Percentiles rank a stretch among this genome's conserved stretches.
Evolutionary conservation across 1,284 basidiomycete genomes (phyloP).

Genomic region (Amylostereum areolatum): DNA sequence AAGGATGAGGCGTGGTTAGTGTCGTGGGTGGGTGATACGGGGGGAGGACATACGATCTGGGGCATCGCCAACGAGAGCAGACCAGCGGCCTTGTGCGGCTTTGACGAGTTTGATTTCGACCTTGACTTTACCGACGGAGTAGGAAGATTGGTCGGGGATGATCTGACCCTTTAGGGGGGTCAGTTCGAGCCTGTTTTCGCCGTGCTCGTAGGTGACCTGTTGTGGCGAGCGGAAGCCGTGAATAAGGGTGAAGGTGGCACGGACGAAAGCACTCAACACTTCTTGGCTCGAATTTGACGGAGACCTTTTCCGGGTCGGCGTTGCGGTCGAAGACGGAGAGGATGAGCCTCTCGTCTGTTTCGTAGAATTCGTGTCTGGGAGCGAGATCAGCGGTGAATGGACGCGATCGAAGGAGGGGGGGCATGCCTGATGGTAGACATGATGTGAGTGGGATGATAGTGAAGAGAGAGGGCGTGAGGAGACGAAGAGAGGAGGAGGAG

Average conservation of each 20-base stretch:
- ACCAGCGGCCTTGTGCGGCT: slow-evolving; percentile 65
- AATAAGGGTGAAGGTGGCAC: neutral
- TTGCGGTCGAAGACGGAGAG: slow-evolving; percentile 78
- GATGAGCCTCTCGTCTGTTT: slow-evolving; percentile 70
- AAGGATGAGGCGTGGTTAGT: slow-evolving; percentile 25
- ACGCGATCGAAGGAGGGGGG: neutral
- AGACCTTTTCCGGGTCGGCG: slow-evolving; percentile 59
- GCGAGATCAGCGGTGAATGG: neutral
- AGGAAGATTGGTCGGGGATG: slow-evolving; percentile 54
- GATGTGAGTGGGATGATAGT: neutral
- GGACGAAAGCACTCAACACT: slow-evolving; percentile 37
- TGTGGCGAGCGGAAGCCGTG: slow-evolving; percentile 4
- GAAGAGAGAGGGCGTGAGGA: too few relatives aligned
- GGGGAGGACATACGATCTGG: slow-evolving; percentile 56
- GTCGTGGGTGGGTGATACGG: too few relatives aligned
- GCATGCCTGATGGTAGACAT: slow-evolving; percentile 12
- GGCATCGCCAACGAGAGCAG: slow-evolving; percentile 62
- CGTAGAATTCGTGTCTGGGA: slow-evolving; percentile 82
- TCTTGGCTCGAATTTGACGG: slow-evolving; percentile 57
- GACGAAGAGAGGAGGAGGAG: neutral
- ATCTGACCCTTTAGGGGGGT: slow-evolving; percentile 82
- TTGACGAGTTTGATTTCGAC: slow-evolving; percentile 73
- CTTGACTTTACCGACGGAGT: slow-evolving; percentile 77
- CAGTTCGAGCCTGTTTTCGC: slow-evolving; percentile 56
- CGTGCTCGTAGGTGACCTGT: slow-evolving; percentile 58